Evolutionary conservation across 345 rosid genomes (phyloP), one percentile per base, ranked within the genome.

Genomic region (Euphorbia lathyris): DNA sequence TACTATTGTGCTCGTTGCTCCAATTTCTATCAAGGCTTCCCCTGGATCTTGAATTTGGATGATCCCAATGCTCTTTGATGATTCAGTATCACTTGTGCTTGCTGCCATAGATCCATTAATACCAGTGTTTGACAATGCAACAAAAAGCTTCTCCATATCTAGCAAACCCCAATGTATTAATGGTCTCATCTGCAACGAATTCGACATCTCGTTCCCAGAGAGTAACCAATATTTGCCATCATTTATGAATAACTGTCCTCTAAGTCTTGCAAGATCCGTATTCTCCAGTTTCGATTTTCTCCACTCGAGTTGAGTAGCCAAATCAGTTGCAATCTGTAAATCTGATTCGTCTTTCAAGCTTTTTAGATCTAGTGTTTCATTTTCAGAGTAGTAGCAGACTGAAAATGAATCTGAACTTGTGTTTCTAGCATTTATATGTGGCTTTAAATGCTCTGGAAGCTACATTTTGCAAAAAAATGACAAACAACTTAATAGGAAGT

Each of bases 361-460:
- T 63, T 87, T 83, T 68, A 86, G 50, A 3, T 65, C 59, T 62
- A 81, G 34, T 62, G 83, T 88, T 80, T 78, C 84, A 70, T 85
- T 84, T 76, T 85, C 87, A 17, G 76, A 60, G 77, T 81, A 89
- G 75, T 60, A 79, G 25, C 79, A 16, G 29, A 85, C 63, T 7
- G 79, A 69, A 58, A 17, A 58, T 40, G 78, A 66, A 73, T 67
- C n/a, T 36, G 67, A 51, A 43, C 58, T 80, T 48, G 78, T 26
- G 20, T 67, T 76, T 34, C 78, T 36, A 66, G 78, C 53, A 43
- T 38, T 66, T 34, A 86, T 74, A 38, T 66, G 80, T 78, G 65
- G 70, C 67, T 65, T 79, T 74, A 84, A 67, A 63, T 76, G 78
- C 74, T 90, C 89, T 0, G 97, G 96, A 32, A 91, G 71, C 98